Conservation (phyloP, 1,284 basidiomycete genomes). For the Tilletia indica region DNA sequence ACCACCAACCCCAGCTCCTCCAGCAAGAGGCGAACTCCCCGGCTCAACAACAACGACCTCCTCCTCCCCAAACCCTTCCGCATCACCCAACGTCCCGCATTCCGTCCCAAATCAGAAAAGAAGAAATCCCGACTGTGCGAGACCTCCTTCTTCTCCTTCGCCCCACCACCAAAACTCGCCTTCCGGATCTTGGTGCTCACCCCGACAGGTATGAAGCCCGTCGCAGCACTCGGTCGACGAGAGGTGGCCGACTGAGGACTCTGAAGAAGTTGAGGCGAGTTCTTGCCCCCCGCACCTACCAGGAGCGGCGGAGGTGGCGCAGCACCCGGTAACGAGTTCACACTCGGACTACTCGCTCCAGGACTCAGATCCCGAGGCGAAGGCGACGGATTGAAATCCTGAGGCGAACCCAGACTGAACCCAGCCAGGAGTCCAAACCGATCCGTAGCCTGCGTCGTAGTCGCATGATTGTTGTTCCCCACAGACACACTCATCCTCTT, state of each 20-base stretch:
- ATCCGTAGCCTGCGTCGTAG: no score
- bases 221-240: constrained; percentile 6
- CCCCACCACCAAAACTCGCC: background rate
- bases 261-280: background rate
- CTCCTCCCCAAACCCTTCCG: constrained; percentile 8
- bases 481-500: background rate
- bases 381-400: no score
- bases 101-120: constrained; percentile 7
- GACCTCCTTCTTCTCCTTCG: background rate
- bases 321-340: background rate
- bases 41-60: background rate
- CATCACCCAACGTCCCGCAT: constrained; percentile 9
- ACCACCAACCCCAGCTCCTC: background rate
- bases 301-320: background rate
- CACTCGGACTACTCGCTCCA: background rate
- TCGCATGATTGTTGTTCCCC: background rate
- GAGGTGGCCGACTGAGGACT: background rate
- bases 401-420: no score
- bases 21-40: background rate
- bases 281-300: background rate
- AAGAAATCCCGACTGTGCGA: constrained; percentile 13
- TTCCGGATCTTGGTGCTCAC: constrained; percentile 9
- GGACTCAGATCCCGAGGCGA: background rate
- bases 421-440: no score
- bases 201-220: constrained; percentile 15